These are phyloP conservation scores for Ascodesmis nigricans DNA, from an alignment of 495 filamentous ascomycete species.

Conservation along the genomic window DNA sequence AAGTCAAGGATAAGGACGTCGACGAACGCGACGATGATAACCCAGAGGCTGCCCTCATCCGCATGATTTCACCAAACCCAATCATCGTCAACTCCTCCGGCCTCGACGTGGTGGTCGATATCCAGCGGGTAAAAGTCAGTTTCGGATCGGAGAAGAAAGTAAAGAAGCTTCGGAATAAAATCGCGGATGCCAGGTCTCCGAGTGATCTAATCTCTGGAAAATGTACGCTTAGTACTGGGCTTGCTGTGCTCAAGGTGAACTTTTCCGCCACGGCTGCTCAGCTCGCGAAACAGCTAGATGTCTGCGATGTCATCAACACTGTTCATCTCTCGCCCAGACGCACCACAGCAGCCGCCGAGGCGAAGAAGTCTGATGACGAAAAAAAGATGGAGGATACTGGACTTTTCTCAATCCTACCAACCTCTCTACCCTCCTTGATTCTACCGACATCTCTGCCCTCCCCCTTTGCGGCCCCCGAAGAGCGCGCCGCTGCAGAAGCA, in stretches of 20 bases:
- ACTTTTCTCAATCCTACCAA: background rate
- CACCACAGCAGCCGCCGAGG: background rate
- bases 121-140: conserved; percentile 26
- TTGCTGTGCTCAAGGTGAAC: conserved; percentile 22
- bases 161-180: conserved; percentile 20
- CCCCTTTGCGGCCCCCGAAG: too few species aligned
- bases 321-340: conserved; percentile 2
- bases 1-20: background rate
- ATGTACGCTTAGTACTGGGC: conserved; percentile 25
- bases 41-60: background rate
- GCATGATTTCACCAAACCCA: conserved; percentile 25
- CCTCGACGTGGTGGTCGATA: conserved; percentile 25
- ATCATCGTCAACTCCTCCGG: conserved; percentile 26
- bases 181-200: conserved; percentile 15
- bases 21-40: background rate
- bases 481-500: background rate
- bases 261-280: conserved; percentile 23
- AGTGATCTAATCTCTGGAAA: conserved; percentile 22
- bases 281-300: conserved; percentile 24
- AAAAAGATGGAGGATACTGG: background rate
- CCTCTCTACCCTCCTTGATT: background rate
- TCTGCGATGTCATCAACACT: conserved; percentile 19
- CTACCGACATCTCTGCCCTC: background rate
- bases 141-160: background rate
- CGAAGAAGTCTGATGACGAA: background rate